Evolutionary conservation across 1,284 basidiomycete species (phyloP).

Genomic region (Chalciporus sp.): DNA sequence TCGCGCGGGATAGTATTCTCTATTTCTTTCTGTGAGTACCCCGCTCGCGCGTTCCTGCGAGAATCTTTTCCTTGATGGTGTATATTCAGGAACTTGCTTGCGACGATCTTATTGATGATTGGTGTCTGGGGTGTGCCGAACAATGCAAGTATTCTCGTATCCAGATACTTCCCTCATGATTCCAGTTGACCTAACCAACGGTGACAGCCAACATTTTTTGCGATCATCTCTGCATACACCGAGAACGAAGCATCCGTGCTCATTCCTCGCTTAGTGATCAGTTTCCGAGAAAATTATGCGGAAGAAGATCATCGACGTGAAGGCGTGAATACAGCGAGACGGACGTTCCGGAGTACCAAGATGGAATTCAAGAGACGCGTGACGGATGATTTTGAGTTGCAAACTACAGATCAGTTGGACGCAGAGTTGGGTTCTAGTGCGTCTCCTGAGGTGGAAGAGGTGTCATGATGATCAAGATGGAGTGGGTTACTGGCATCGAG

Average conservation of each 20-base stretch:
- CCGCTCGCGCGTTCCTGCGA: background rate
- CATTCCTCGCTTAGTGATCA: conserved; percentile 22
- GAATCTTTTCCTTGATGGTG: background rate
- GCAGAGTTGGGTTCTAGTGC: background rate
- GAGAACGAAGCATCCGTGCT: conserved; percentile 18
- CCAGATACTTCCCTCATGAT: background rate
- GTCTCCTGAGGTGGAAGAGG: background rate
- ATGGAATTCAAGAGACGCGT: conserved; percentile 9
- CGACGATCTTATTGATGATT: conserved; percentile 20
- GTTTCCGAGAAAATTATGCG: conserved; percentile 18
- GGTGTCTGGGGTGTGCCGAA: conserved; percentile 18
- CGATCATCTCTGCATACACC: conserved; percentile 18
- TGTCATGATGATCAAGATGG: background rate
- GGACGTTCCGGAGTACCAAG: conserved; percentile 1
- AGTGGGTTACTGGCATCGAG: background rate
- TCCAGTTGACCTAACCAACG: background rate
- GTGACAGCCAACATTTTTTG: conserved; percentile 6
- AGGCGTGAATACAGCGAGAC: background rate
- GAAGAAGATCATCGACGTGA: conserved; percentile 2
- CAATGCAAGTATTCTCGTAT: conserved; percentile 9
- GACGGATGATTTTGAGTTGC: conserved; percentile 14
- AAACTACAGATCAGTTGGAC: background rate
- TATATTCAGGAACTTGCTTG: conserved; percentile 16
- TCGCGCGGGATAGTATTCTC: conserved; percentile 21
- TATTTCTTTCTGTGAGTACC: conserved; percentile 25